Conservation (phyloP, 73 alveolate genomes). For the Paramecium caudatum region DNA sequence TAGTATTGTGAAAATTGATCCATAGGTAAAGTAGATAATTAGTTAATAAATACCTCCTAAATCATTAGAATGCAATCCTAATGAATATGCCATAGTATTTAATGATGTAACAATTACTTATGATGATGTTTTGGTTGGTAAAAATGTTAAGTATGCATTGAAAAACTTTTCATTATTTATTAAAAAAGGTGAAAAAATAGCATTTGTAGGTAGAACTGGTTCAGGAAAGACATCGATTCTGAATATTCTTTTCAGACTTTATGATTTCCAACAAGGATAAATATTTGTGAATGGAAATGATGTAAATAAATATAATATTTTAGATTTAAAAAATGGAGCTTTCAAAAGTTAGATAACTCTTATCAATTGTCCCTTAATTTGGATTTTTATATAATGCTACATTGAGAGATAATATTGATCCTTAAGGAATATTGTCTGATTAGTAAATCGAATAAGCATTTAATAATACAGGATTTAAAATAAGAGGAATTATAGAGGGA, state of each 20-base stretch:
- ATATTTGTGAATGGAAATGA: constrained; percentile 82
- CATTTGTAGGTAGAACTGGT: constrained; percentile 94
- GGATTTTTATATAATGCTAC: constrained; percentile 84
- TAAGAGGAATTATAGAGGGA: constrained; percentile 60
- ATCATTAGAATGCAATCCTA: background rate
- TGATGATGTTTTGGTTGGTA: constrained; percentile 59
- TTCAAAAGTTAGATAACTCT: constrained; percentile 80
- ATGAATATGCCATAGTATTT: constrained; percentile 50
- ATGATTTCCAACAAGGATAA: constrained; percentile 77
- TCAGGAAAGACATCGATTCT: constrained; percentile 92
- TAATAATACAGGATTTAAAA: constrained; percentile 73
- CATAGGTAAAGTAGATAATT: background rate
- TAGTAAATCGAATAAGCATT: constrained; percentile 78
- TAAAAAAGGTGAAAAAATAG: constrained; percentile 83
- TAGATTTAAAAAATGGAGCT: constrained; percentile 73
- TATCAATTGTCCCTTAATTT: constrained; percentile 87
- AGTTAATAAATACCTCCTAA: constrained; percentile 26
- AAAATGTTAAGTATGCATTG: constrained; percentile 64
- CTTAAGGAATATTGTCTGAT: constrained; percentile 80
- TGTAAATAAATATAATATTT: background rate
- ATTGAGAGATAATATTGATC: constrained; percentile 92
- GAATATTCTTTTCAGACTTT: constrained; percentile 84
- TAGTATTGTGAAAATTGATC: constrained; percentile 43
- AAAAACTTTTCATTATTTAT: constrained; percentile 54
- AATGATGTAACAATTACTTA: constrained; percentile 70